Evolutionary conservation across 768 basidiomycete species (phyloP).

Genomic region (Crepidotus variabilis): DNA sequence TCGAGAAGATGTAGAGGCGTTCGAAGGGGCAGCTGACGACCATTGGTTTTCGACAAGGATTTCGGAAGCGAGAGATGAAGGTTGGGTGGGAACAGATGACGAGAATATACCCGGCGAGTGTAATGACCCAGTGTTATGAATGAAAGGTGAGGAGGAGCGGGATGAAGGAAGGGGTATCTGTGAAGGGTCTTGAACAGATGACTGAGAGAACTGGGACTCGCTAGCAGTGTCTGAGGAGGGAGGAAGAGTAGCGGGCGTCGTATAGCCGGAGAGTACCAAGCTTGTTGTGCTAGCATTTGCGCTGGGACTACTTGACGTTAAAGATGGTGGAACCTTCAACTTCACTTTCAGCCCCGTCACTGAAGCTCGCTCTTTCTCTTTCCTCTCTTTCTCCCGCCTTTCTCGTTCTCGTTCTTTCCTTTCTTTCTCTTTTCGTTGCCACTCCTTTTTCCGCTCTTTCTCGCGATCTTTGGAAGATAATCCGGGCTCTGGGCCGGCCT

Average conservation of each 20-base stretch:
- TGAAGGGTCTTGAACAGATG: conserved; percentile 8
- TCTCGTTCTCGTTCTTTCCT: conserved; percentile 22
- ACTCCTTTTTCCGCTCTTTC: conserved; percentile 16
- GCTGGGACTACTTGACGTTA: not conserved
- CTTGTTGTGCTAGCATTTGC: conserved; percentile 1
- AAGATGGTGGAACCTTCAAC: conserved; percentile 17
- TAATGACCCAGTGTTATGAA: not conserved
- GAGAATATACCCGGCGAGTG: conserved; percentile 7
- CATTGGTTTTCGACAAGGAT: not conserved
- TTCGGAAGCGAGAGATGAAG: conserved; percentile 5
- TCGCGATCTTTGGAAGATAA: conserved; percentile 1
- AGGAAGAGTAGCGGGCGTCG: conserved; percentile 9
- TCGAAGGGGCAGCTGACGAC: not conserved
- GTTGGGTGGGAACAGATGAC: conserved; percentile 7
- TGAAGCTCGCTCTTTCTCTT: conserved; percentile 12
- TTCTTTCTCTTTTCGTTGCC: conserved; percentile 18
- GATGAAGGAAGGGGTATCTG: conserved; percentile 20
- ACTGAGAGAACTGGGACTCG: not conserved
- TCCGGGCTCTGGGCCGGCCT: not conserved
- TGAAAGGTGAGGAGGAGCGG: conserved; percentile 20
- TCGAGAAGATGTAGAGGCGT: not conserved
- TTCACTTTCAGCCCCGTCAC: conserved; percentile 12
- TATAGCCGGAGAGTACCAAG: conserved; percentile 9
- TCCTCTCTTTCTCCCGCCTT: conserved; percentile 14
- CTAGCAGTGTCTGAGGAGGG: not conserved